Conservation (phyloP, 2,329 filamentous ascomycete genomes). For the Colletotrichum liaoningense region DNA sequence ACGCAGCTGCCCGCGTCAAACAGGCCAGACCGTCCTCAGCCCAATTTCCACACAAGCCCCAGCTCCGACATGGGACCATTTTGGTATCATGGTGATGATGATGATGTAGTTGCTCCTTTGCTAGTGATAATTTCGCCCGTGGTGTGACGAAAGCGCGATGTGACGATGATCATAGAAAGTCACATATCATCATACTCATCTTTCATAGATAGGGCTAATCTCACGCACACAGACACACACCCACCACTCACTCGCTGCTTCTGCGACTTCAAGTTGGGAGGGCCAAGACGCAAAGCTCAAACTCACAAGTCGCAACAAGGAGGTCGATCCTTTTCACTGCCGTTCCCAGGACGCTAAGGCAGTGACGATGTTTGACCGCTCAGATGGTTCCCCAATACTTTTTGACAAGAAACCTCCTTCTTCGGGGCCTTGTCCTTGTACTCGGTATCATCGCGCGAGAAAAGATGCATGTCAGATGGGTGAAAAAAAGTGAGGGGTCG, state of each 20-base stretch:
- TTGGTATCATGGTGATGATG: not conserved
- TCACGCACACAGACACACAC: not conserved
- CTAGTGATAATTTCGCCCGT: not conserved
- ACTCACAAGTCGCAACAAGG: not conserved
- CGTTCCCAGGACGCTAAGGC: not conserved
- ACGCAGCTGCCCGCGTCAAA: not conserved
- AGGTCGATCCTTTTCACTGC: not conserved
- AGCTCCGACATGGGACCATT: not conserved
- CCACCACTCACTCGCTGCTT: not conserved
- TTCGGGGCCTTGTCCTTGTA: constrained; percentile 26
- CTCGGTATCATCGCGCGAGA: constrained; percentile 7
- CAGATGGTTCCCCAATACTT: not conserved
- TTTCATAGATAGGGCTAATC: not conserved
- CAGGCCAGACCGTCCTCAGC: not conserved
- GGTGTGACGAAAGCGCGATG: constrained; percentile 16
- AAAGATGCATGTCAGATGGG: constrained; percentile 24
- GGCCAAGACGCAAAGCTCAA: not conserved
- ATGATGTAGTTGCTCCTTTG: not conserved
- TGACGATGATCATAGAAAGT: not conserved
- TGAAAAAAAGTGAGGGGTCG: not conserved
- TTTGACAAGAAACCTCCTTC: not conserved
- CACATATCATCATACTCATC: not conserved
- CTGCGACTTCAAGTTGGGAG: not conserved
- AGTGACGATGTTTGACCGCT: constrained; percentile 1
- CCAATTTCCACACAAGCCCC: not conserved